Evolutionary conservation across 352 stramenopile genomes (phyloP).

Genomic region (Halophytophthora batemanensis): DNA sequence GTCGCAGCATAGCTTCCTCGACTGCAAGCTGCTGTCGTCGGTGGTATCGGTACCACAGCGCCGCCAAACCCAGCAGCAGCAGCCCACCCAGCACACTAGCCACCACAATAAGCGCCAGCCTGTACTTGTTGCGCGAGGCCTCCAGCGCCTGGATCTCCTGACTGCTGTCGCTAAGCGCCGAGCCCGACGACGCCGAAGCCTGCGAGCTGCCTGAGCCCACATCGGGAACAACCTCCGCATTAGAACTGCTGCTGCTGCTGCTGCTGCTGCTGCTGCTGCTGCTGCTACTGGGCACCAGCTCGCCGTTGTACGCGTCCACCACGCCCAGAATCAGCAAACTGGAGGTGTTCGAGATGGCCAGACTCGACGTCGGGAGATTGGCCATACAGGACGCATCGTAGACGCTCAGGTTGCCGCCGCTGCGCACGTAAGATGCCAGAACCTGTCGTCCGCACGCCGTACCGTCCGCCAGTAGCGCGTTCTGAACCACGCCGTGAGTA

Average conservation of each 20-base stretch:
- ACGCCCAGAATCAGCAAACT: conserved; percentile 47
- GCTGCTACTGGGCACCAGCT: conserved; percentile 9
- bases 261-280: conserved; percentile 8
- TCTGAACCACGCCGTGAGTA: conserved; percentile 41
- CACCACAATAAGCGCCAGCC: conserved; percentile 32
- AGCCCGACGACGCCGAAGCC: conserved; percentile 10
- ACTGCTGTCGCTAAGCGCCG: conserved; percentile 16
- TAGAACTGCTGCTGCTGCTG: conserved; percentile 10
- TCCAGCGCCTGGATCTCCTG: conserved; percentile 18
- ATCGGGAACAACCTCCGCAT: no score
- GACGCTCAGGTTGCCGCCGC: conserved; percentile 34
- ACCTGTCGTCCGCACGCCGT: conserved; percentile 45
- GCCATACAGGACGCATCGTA: conserved; percentile 57
- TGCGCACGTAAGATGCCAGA: conserved; percentile 56
- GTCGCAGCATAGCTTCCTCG: conserved; percentile 34
- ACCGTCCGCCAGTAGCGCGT: conserved; percentile 26
- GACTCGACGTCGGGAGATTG: conserved; percentile 27
- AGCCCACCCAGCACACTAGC: conserved; percentile 15
- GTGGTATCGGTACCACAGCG: conserved; percentile 11
- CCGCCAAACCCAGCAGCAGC: conserved; percentile 2
- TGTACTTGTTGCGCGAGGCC: conserved; percentile 22
- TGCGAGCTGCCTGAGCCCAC: not conserved
- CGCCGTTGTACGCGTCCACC: conserved; percentile 45
- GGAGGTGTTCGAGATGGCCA: conserved; percentile 27
- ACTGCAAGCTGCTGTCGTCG: conserved; percentile 21